Base-by-base conservation (phyloP, 352 stramenopile genomes). In the Phytophthora constricta region DNA sequence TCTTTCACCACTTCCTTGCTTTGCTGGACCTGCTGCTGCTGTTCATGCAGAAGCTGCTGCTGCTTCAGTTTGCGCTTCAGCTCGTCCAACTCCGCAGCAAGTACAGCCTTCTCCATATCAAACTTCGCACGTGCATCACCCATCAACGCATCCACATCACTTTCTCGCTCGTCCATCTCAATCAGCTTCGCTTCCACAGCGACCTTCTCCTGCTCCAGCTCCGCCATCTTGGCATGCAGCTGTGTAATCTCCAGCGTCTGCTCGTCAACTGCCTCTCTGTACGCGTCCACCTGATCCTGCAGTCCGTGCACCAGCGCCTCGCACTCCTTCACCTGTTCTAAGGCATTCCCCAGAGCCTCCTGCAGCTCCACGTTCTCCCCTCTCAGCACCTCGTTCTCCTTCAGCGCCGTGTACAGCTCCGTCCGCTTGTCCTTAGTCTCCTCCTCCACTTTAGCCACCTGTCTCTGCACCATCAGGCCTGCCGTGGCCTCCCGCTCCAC, bases 141-240 rank as follows among this genome's bases (percentile, higher is more conserved):
- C 34, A 88, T 72, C 26, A 89, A 31, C 19, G 60, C 66, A 20
- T 92, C 81, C 2, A 90, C 80, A 20, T 89, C 66, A 41, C 72
- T 79, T 46, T 93, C 80, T 5, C 72, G 73, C 65, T 90, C 82
- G 48, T 92, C 79, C 79, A 91, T 89, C 55, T 92, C 85, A n/a
- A 92, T 76, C 5, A 95, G 58, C 39, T 90, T 89, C 8, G 68
- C 70, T 62, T 91, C 85, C 14, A 92, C 51, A 20, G 26, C 33
- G 16, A 79, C 17, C 45, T 92, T 93, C 49, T 90, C 79, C 9
- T 59, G 60, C 49, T 91, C 78, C 2, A 89, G 46, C 31, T 83
- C 70, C n/a, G 85, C 69, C 13, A 83, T 66, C 33, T 84, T 82
- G 3, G 65, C 52, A 62, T 89, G 83, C 22, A 89, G 55, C 48